Evolutionary conservation across 1,284 basidiomycete genomes (phyloP).

Genomic region (Apiotrichum brassicae): DNA sequence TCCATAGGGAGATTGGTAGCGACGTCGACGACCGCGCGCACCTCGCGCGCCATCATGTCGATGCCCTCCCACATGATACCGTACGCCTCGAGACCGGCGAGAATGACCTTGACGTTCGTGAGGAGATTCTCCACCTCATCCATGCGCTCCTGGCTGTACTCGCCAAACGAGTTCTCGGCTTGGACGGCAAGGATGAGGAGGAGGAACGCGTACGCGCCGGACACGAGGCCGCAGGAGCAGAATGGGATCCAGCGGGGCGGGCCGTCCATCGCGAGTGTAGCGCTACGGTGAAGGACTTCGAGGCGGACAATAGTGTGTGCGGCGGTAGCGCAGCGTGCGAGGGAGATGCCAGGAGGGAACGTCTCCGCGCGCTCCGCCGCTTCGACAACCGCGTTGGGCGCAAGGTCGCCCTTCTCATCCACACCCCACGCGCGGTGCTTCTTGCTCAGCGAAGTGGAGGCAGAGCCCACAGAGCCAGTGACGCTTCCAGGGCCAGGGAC

Average conservation of each 20-base stretch:
- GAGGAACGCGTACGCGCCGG: slow-evolving; percentile 45
- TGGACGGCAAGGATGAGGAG: slow-evolving; percentile 46
- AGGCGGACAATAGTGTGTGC: slow-evolving; percentile 46
- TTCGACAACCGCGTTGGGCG: slow-evolving; percentile 7
- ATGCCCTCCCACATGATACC: slow-evolving; percentile 48
- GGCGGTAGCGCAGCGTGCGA: slow-evolving; percentile 44
- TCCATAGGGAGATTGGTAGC: slow-evolving; percentile 10
- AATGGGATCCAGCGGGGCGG: slow-evolving; percentile 47
- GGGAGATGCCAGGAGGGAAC: slow-evolving; percentile 46
- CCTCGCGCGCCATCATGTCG: slow-evolving; percentile 46
- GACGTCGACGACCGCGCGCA: slow-evolving; percentile 15
- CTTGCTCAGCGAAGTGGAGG: background rate
- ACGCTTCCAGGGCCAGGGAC: background rate
- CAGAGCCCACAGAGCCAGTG: background rate
- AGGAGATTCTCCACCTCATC: slow-evolving; percentile 44
- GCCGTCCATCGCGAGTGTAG: slow-evolving; percentile 38
- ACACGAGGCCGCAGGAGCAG: slow-evolving; percentile 47
- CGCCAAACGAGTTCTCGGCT: slow-evolving; percentile 35
- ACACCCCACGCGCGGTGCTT: slow-evolving; percentile 46
- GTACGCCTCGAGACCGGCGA: slow-evolving; percentile 47
- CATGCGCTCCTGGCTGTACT: slow-evolving; percentile 18
- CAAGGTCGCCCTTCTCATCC: slow-evolving; percentile 29
- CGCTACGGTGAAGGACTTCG: slow-evolving; percentile 45
- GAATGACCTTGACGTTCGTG: slow-evolving; percentile 46
- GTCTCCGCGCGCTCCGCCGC: slow-evolving; percentile 11